A percentile compares a stretch with the other conserved stretches of the same genome.
Conservation (phyloP, 73 alveolate genomes). For the Paramecium biaurelia region DNA sequence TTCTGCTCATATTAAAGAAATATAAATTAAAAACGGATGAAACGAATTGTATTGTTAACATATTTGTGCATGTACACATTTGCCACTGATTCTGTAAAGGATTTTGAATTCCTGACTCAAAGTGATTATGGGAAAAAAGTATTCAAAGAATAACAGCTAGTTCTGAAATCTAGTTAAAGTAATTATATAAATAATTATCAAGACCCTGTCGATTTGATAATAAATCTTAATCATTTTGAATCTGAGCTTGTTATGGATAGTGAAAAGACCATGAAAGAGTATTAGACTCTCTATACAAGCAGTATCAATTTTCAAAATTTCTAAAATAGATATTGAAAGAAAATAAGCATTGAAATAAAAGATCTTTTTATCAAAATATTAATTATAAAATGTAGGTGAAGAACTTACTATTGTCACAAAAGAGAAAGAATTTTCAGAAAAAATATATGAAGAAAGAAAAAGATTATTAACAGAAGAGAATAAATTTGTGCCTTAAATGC, state of each 20-base stretch:
- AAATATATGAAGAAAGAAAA: constrained; percentile 8
- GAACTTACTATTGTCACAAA: constrained; percentile 18
- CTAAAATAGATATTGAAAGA: neutral
- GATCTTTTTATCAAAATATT: constrained; percentile 26
- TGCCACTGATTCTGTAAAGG: neutral
- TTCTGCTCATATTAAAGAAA: neutral
- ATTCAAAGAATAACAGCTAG: constrained; percentile 36
- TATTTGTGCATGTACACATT: neutral
- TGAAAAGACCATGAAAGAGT: constrained; percentile 29
- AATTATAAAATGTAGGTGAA: constrained; percentile 11
- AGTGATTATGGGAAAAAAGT: constrained; percentile 34
- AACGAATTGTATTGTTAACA: neutral
- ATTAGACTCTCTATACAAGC: neutral
- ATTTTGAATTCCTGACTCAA: neutral
- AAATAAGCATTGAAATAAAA: constrained; percentile 33
- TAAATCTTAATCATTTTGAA: constrained; percentile 29
- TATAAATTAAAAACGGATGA: constrained; percentile 52
- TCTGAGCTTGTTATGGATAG: constrained; percentile 9
- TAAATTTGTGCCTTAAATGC: constrained; percentile 42
- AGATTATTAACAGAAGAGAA: constrained; percentile 28
- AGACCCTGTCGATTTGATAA: constrained; percentile 50
- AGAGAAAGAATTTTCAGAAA: constrained; percentile 5
- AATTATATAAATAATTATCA: neutral
- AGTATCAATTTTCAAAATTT: neutral
- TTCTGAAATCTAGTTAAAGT: neutral